A percentile compares a stretch with the other conserved stretches of the same genome.
These are phyloP conservation scores for Fusarium multiceps DNA, from an alignment of 2,329 filamentous ascomycete genomes.

Conservation along the genomic window DNA sequence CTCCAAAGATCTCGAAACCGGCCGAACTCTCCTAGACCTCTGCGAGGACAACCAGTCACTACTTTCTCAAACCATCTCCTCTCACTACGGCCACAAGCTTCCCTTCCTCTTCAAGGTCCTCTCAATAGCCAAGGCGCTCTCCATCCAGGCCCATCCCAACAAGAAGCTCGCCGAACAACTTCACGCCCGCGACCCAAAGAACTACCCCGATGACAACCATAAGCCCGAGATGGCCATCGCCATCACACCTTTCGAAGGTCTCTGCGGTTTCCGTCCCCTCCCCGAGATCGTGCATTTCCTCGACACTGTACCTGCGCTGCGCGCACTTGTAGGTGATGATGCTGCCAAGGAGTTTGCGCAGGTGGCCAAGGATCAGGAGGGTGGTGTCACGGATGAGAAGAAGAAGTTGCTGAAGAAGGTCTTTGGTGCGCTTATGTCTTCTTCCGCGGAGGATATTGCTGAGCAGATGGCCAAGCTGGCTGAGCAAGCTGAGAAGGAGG, in stretches of 20 bases:
- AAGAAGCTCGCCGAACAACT: slow-evolving; percentile 90
- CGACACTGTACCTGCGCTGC: slow-evolving; percentile 65
- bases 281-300: slow-evolving; percentile 89
- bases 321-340: slow-evolving; percentile 73
- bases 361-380: slow-evolving; percentile 57
- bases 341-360: slow-evolving; percentile 67
- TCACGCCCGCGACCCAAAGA: slow-evolving; percentile 86
- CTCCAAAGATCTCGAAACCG: slow-evolving; percentile 86
- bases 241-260: slow-evolving; percentile 93
- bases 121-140: slow-evolving; percentile 93
- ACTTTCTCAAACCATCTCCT: slow-evolving; percentile 76
- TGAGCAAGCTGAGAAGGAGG: slow-evolving; percentile 74
- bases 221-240: slow-evolving; percentile 99
- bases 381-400: slow-evolving; percentile 66
- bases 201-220: slow-evolving; percentile 99
- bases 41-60: slow-evolving; percentile 88
- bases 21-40: slow-evolving; percentile 86
- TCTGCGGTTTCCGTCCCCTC: slow-evolving; percentile 94
- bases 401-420: slow-evolving; percentile 80
- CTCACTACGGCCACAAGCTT: slow-evolving; percentile 82
- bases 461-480: slow-evolving; percentile 75
- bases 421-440: slow-evolving; percentile 86
- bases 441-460: slow-evolving; percentile 67
- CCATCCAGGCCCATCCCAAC: slow-evolving; percentile 96
- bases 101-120: slow-evolving; percentile 99